phyloP scores from a whole-genome alignment of 2,329 filamentous ascomycete genomes.

The Claviceps spartinae region DNA sequence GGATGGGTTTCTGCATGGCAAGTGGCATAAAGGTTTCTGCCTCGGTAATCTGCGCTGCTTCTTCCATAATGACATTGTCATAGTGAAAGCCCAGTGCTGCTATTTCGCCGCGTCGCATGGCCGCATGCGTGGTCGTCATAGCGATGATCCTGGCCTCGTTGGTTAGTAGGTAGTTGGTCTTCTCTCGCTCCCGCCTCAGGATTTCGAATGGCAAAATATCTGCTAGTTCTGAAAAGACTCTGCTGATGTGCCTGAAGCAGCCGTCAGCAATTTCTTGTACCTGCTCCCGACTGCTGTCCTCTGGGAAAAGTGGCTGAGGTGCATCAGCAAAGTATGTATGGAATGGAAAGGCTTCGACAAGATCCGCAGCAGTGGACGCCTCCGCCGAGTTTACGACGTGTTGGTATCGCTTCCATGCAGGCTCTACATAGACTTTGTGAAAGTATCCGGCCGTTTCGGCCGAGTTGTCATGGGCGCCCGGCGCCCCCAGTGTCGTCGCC shows the following conservation, averaged over 20 bases:
- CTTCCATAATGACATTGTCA: slow-evolving; percentile 96
- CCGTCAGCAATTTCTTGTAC: slow-evolving; percentile 65
- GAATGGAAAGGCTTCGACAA: slow-evolving; percentile 73
- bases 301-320: slow-evolving; percentile 71
- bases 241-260: slow-evolving; percentile 77
- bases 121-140: slow-evolving; percentile 97
- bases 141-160: slow-evolving; percentile 96
- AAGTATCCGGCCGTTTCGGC: slow-evolving; percentile 97
- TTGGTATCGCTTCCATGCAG: slow-evolving; percentile 78
- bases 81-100: slow-evolving; percentile 88
- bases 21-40: slow-evolving; percentile 93
- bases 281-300: slow-evolving; percentile 48
- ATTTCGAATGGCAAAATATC: slow-evolving; percentile 95
- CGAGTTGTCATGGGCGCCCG: slow-evolving; percentile 89
- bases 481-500: slow-evolving; percentile 70
- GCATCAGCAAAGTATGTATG: slow-evolving; percentile 76
- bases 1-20: slow-evolving; percentile 71
- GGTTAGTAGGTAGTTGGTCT: slow-evolving; percentile 86
- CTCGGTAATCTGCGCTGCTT: slow-evolving; percentile 95
- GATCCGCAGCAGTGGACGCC: slow-evolving; percentile 41
- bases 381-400: slow-evolving; percentile 39
- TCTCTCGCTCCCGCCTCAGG: slow-evolving; percentile 73
- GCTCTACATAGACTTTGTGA: slow-evolving; percentile 79
- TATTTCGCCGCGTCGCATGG: slow-evolving; percentile 86
- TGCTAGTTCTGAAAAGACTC: slow-evolving; percentile 82